phyloP scores from a whole-genome alignment of 371 early-diverging fungal genomes.

The Rhizopus arrhizus region DNA sequence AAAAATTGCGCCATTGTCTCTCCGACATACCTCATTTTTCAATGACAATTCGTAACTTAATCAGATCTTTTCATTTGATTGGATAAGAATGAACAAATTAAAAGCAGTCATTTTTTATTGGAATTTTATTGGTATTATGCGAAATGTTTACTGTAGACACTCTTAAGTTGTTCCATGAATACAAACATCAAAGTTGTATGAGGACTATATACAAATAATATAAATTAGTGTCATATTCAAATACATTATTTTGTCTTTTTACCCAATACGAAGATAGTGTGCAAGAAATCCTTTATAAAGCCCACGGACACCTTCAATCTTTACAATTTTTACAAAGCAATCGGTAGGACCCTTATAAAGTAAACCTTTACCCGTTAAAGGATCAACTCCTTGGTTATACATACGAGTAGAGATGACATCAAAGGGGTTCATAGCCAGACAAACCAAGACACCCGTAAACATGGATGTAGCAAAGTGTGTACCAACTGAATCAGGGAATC shows the following conservation, averaged over 20 bases:
- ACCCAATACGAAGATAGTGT: slow-evolving; percentile 93
- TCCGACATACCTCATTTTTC: slow-evolving; percentile 28
- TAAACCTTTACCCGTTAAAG: slow-evolving; percentile 60
- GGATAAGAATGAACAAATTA: slow-evolving; percentile 1
- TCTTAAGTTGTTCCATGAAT: slow-evolving; percentile 82
- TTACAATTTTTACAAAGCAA: slow-evolving; percentile 83
- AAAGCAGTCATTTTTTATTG: slow-evolving; percentile 3
- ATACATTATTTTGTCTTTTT: slow-evolving; percentile 23
- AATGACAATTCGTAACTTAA: slow-evolving; percentile 2
- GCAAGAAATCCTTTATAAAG: slow-evolving; percentile 93
- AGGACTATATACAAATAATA: slow-evolving; percentile 60
- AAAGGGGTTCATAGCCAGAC: slow-evolving; percentile 94
- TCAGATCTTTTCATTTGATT: slow-evolving; percentile 19
- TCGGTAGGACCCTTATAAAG: slow-evolving; percentile 82
- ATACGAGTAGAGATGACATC: slow-evolving; percentile 94
- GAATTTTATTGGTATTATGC: slow-evolving; percentile 5
- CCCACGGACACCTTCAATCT: slow-evolving; percentile 82
- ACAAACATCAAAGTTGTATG: slow-evolving; percentile 94
- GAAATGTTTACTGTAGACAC: slow-evolving; percentile 36
- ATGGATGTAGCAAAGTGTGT: slow-evolving; percentile 82
- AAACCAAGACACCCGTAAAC: slow-evolving; percentile 85
- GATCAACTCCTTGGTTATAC: slow-evolving; percentile 88
- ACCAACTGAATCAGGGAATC: slow-evolving; percentile 63
- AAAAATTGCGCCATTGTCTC: slow-evolving; percentile 43
- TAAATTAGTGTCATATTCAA: background rate